Evolutionary conservation across 495 filamentous ascomycete species (phyloP).

Genomic region (Talaromyces borbonicus): DNA sequence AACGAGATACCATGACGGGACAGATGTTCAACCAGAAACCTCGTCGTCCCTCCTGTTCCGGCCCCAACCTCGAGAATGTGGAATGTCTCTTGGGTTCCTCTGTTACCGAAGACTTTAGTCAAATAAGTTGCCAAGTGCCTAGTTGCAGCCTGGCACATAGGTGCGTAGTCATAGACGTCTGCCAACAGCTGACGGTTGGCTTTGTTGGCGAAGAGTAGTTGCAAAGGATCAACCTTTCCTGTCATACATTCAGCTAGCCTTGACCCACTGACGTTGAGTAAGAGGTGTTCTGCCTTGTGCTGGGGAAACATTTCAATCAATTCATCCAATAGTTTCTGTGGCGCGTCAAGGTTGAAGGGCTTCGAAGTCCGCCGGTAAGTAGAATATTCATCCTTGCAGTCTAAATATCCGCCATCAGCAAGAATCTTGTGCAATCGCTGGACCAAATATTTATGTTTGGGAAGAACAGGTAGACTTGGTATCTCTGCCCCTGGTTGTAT

Average conservation of each 20-base stretch:
- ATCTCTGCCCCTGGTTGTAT: neutral
- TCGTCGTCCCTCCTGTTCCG: conserved; percentile 36
- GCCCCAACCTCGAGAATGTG: conserved; percentile 35
- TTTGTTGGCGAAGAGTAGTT: conserved; percentile 23
- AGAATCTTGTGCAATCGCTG: too few species aligned
- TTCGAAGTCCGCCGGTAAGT: conserved; percentile 8
- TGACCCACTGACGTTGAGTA: conserved; percentile 20
- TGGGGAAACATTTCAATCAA: conserved; percentile 3
- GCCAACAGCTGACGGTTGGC: conserved; percentile 17
- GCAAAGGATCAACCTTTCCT: conserved; percentile 20
- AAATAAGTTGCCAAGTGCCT: conserved; percentile 7
- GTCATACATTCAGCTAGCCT: conserved; percentile 22
- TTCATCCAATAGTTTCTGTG: neutral
- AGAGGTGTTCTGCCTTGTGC: conserved; percentile 18
- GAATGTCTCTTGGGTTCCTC: conserved; percentile 7
- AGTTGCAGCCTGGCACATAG: conserved; percentile 12
- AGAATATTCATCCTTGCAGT: too few species aligned
- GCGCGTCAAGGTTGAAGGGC: neutral
- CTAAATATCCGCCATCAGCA: too few species aligned
- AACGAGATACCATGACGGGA: conserved; percentile 14
- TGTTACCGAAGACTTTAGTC: neutral
- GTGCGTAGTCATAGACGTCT: conserved; percentile 21
- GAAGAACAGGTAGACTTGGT: neutral
- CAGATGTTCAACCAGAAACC: conserved; percentile 16
- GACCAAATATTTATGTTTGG: neutral